Evolutionary conservation across 768 basidiomycete genomes (phyloP).

Genomic region (Termitomyces sp.): DNA sequence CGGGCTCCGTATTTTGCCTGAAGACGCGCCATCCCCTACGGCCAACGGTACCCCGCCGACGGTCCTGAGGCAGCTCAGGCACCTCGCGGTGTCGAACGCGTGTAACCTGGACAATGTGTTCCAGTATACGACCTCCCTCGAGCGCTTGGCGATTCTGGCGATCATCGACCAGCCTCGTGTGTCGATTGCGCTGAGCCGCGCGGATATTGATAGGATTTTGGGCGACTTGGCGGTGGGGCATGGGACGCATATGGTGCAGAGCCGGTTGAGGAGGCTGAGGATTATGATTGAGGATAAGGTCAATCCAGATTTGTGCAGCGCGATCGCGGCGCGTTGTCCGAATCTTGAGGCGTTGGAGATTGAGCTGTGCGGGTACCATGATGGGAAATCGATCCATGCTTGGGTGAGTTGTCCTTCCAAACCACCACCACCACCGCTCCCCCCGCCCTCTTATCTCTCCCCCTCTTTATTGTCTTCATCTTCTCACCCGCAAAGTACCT

Average conservation of each 20-base stretch:
- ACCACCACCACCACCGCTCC: not conserved
- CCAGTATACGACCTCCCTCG: slow-evolving; percentile 24
- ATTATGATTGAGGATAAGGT: slow-evolving; percentile 39
- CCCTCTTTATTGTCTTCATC: not conserved
- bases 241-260: slow-evolving; percentile 2
- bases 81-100: slow-evolving; percentile 35
- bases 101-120: slow-evolving; percentile 28
- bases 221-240: slow-evolving; percentile 23
- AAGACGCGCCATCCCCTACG: slow-evolving; percentile 9
- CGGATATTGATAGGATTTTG: slow-evolving; percentile 29
- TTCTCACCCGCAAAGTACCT: not conserved
- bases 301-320: slow-evolving; percentile 26
- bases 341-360: slow-evolving; percentile 35
- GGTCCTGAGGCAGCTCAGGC: slow-evolving; percentile 26
- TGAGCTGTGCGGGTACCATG: slow-evolving; percentile 38
- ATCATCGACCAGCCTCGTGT: slow-evolving; percentile 33
- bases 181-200: slow-evolving; percentile 30
- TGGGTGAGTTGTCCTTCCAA: slow-evolving; percentile 28
- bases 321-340: slow-evolving; percentile 31
- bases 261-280: slow-evolving; percentile 26
- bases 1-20: slow-evolving; percentile 22
- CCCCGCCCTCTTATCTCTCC: not conserved
- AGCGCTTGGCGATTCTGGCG: slow-evolving; percentile 31
- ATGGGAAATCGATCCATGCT: slow-evolving; percentile 32
- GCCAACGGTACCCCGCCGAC: slow-evolving; percentile 17